Evolutionary conservation across 2,329 filamentous ascomycete genomes (phyloP), one percentile per base, ranked within the genome.

Genomic region (Plenodomus biglobosus): DNA sequence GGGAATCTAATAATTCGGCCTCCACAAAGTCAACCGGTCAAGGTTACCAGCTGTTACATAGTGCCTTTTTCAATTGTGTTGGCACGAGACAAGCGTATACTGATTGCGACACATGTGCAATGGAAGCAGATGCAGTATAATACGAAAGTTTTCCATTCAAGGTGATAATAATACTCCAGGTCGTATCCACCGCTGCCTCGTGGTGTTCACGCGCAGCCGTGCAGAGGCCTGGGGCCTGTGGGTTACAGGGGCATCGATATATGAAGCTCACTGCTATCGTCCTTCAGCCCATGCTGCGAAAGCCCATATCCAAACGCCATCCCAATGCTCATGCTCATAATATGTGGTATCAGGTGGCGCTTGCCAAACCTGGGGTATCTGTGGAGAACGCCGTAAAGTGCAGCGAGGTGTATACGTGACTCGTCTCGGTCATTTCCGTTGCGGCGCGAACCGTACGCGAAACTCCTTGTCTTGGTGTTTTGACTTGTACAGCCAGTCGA

Each of bases 401-500:
- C 59, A 60, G 48, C 53, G 48, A 53, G 50, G 48, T 46, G 46
- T 48, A 39, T 53, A 53, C 44, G 52, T 38, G 42, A 46, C 45
- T 36, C 40, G 44, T 49, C 18, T 52, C 55, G 38, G 36, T 60
- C 51, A 71, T 55, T 65, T 71, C 40, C 68, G 60, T 48, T 59
- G 64, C 21, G 74, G 73, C 15, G 69, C 65, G 45, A 76, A 77
- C 21, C 75, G 69, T 56, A 76, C 71, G 35, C 75, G 64, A 46
- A 78, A 78, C 38, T 75, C 73, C 46, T 78, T 77, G 52, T 77
- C 76, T 78, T 84, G 78, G 56, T 79, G 80, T 64, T 80, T 78
- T 22, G 88, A 80, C 65, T 85, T 87, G 77, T 90, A 88, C 52
- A 91, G 77, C 66, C 90, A 84, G 56, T 88, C 87, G 47, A 92